Evolutionary conservation across 1,284 basidiomycete species (phyloP).

Genomic region (Cutaneotrichosporon sp.): DNA sequence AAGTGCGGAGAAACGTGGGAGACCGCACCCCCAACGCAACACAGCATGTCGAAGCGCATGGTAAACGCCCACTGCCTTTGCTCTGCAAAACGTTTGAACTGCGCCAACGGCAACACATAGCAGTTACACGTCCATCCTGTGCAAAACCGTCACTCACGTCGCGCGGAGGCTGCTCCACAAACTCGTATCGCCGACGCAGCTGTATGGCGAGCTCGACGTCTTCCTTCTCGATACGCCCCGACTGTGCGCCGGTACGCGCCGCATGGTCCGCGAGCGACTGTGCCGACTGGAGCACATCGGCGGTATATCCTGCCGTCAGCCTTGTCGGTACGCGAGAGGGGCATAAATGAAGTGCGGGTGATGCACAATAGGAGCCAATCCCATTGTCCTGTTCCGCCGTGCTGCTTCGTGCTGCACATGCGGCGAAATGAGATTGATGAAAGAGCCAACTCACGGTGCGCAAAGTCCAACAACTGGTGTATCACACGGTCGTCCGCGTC

Average conservation of each 20-base stretch:
- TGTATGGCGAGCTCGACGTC: conserved; percentile 89
- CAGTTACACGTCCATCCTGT: too few relatives aligned
- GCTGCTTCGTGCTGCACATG: background rate
- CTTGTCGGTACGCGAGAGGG: background rate
- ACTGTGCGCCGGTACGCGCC: conserved; percentile 51
- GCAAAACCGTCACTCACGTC: conserved; percentile 65
- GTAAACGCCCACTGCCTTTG: too few relatives aligned
- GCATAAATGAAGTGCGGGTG: background rate
- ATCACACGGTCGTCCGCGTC: conserved; percentile 91
- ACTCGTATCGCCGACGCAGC: conserved; percentile 88
- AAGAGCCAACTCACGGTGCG: conserved; percentile 59
- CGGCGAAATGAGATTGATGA: background rate
- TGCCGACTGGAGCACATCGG: conserved; percentile 84
- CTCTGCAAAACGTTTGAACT: too few relatives aligned
- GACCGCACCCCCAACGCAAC: too few relatives aligned
- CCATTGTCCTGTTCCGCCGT: background rate
- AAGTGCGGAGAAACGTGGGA: too few relatives aligned
- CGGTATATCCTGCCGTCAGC: conserved; percentile 61
- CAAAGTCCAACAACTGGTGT: conserved; percentile 91
- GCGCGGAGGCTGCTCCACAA: conserved; percentile 86
- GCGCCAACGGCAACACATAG: too few relatives aligned
- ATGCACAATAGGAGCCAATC: too few relatives aligned
- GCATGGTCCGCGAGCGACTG: conserved; percentile 92
- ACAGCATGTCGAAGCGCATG: too few relatives aligned
- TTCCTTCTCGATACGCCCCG: conserved; percentile 77